These are phyloP conservation scores for Rhodotorula graminis DNA, from an alignment of 768 basidiomycete genomes.

Conservation along the genomic window DNA sequence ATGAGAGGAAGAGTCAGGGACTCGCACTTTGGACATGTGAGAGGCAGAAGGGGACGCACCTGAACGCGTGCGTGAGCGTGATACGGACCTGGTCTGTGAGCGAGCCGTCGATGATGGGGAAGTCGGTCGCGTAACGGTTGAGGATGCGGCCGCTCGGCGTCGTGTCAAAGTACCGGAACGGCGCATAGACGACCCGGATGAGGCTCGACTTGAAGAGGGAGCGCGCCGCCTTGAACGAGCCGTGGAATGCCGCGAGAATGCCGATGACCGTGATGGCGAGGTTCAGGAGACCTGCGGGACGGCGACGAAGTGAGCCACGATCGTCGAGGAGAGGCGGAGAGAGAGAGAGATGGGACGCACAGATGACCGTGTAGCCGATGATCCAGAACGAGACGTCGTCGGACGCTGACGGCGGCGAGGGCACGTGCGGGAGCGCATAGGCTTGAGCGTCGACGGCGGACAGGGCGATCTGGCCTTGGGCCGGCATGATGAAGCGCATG, in stretches of 20 bases:
- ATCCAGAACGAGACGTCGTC: slow-evolving; percentile 64
- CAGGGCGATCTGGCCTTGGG: slow-evolving; percentile 10
- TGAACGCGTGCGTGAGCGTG: slow-evolving; percentile 14
- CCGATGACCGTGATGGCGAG: slow-evolving; percentile 45
- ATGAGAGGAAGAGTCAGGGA: slow-evolving; percentile 11
- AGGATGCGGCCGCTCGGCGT: slow-evolving; percentile 74
- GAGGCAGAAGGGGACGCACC: slow-evolving; percentile 40
- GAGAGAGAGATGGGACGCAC: slow-evolving; percentile 45
- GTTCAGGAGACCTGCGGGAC: slow-evolving; percentile 46
- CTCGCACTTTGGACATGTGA: no score
- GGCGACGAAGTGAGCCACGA: slow-evolving; percentile 50
- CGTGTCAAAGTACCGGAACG: slow-evolving; percentile 65
- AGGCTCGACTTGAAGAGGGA: slow-evolving; percentile 57
- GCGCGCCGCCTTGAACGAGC: slow-evolving; percentile 61
- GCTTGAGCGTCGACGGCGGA: slow-evolving; percentile 6
- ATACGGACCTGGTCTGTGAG: slow-evolving; percentile 23
- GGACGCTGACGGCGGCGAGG: slow-evolving; percentile 50
- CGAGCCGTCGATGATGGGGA: slow-evolving; percentile 51
- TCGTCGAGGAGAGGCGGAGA: slow-evolving; percentile 46
- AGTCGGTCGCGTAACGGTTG: slow-evolving; percentile 67
- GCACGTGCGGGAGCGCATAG: neutral
- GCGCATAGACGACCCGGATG: slow-evolving; percentile 58
- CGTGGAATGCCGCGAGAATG: slow-evolving; percentile 63
- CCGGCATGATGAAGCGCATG: slow-evolving; percentile 4
- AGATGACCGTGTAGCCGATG: slow-evolving; percentile 59